Evolutionary conservation across 2,329 filamentous ascomycete species (phyloP), one percentile per base, ranked within the genome.

Genomic region (Pseudocercospora cruenta): DNA sequence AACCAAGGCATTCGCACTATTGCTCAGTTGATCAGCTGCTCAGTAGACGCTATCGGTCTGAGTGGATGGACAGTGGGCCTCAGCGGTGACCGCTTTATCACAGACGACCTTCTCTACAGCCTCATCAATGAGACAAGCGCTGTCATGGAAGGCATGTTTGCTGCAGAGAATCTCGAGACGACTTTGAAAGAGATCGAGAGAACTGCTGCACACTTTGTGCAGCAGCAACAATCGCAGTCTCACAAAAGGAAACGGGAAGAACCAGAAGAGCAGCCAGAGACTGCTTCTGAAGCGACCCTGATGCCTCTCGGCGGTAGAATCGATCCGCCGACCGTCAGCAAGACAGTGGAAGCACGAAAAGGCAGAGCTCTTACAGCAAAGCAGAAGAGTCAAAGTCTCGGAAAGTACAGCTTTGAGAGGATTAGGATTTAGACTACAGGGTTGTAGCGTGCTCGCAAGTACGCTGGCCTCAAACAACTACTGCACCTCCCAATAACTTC

Each of bases 1-100:
- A 88, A 93, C 72, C 87, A 87, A 58, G 87, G 89, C 60, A 90
- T 94, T 70, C 83, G 87, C 16, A 85, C 92, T 47, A 90, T 94
- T 68, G 87, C 90, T 16, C 88, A 90, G 69, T 82, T 94, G 3
- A 83, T 94, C 31, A 88, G 88, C 69, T 88, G 88, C 72, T 91
- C 91, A 67, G 83, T 94, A 51, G 91, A 94, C 77, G 88, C 91
- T 0, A 86, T 94, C 16, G 91, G 91, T 1, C 85, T 89, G 9
- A 87, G 88, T 62, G 91, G 91, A 21, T 94, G 91, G 91, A 83
- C 94, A 33, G 88, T 89, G 69, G 87, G 87, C 69, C 83, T 54
- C 79, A 86, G 73, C 77, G 53, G 58, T 24, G 61, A 61, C 36
- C 28, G 43, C 57, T 67, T 62, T 47, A 45, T 62, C 4, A 64